Percentiles rank a stretch among this genome's conserved stretches.
Evolutionary conservation across 1,139 yeast genomes (phyloP).

Genomic region (Pichia sp.): DNA sequence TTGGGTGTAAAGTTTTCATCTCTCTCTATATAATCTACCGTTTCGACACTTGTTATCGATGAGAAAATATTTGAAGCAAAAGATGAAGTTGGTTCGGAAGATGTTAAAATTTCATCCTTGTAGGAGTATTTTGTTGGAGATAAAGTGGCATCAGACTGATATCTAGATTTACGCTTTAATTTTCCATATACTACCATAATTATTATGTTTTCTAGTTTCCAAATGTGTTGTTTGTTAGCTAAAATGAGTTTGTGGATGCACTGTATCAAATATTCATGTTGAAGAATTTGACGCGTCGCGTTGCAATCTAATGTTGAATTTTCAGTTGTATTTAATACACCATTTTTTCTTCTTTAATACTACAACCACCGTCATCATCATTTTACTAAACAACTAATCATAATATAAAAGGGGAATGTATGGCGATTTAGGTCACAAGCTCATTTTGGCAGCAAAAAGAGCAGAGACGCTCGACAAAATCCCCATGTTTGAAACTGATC

Average conservation of each 20-base stretch:
- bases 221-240: no score
- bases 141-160: neutral
- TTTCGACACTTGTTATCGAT: neutral
- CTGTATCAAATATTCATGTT: no score
- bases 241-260: no score
- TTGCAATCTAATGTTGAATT: neutral
- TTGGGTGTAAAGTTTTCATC: no score
- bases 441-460: slow-evolving; percentile 79
- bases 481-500: slow-evolving; percentile 69
- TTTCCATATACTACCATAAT: slow-evolving; percentile 10
- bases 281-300: slow-evolving; percentile 7
- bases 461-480: slow-evolving; percentile 58
- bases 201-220: neutral
- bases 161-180: neutral
- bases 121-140: slow-evolving; percentile 9
- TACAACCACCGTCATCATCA: no score
- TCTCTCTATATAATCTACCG: neutral
- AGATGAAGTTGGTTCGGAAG: neutral
- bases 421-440: slow-evolving; percentile 80
- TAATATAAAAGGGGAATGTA: slow-evolving; percentile 47
- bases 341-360: no score
- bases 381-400: no score
- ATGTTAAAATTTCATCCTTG: neutral
- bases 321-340: no score
- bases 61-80: slow-evolving; percentile 1